phyloP scores from a whole-genome alignment of 805 yeast genomes.

The Torulaspora delbrueckii region DNA sequence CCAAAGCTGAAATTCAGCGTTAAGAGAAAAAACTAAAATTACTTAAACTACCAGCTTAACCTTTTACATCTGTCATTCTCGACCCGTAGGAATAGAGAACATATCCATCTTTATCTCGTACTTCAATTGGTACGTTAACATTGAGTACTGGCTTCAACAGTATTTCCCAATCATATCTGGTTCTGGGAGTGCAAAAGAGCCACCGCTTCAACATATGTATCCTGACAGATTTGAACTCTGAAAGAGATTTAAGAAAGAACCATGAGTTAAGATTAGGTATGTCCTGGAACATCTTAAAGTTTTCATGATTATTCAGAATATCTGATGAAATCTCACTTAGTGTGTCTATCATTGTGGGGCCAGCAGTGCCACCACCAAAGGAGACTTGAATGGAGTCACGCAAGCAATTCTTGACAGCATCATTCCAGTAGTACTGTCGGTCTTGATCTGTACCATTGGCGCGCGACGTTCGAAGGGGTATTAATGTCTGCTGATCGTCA shows the following conservation, averaged over 20 bases:
- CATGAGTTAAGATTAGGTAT: slow-evolving; percentile 38
- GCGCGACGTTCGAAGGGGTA: slow-evolving; percentile 15
- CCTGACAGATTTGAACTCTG: slow-evolving; percentile 34
- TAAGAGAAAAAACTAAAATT: background rate
- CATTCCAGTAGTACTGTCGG: slow-evolving; percentile 29
- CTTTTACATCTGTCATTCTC: background rate
- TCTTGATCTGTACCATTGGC: slow-evolving; percentile 1
- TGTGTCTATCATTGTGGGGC: background rate
- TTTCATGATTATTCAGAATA: slow-evolving; percentile 25
- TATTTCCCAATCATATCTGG: slow-evolving; percentile 38
- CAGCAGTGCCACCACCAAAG: background rate
- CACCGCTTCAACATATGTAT: slow-evolving; percentile 37
- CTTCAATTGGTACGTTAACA: slow-evolving; percentile 34
- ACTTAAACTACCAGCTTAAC: background rate
- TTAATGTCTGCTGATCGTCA: slow-evolving; percentile 31
- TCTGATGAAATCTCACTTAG: slow-evolving; percentile 15
- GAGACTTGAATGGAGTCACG: slow-evolving; percentile 5
- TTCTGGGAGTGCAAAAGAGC: slow-evolving; percentile 37
- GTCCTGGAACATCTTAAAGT: slow-evolving; percentile 28
- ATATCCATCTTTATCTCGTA: slow-evolving; percentile 38
- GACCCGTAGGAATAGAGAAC: slow-evolving; percentile 39
- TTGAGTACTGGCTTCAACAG: slow-evolving; percentile 36
- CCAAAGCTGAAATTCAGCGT: background rate
- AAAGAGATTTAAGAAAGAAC: slow-evolving; percentile 32
- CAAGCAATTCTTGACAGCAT: slow-evolving; percentile 21